Base-by-base conservation (phyloP, 2,329 filamentous ascomycete species). In the Fusarium sp. region DNA sequence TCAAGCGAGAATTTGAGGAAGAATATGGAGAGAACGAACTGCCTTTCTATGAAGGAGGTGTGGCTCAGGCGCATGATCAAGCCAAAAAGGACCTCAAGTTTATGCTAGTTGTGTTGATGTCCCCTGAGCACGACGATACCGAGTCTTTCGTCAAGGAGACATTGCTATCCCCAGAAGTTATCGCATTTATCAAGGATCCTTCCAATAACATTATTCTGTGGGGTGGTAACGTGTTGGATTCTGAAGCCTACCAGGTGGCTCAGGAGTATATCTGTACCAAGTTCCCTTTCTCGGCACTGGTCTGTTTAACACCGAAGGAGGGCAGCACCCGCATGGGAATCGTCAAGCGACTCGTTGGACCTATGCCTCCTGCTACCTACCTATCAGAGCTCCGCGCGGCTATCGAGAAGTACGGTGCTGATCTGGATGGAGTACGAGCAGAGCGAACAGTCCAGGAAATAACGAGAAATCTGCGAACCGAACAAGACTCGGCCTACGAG, bases 401-500 rank as follows among this genome's bases (percentile, higher is more conserved):
- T 6, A 91, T 97, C 63, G 85, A 88, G 47, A 89, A 91, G 64
- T 92, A 97, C 75, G 86, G 86, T n/a, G 86, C 90, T 17, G 89
- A 95, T 45, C 82, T 99, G 6, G 88, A 89, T 38, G 85, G 88
- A 28, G 89, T 92, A 20, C 87, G 94, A n/a, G 87, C 90, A 3
- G 89, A 93, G 72, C 86, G 94, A 52, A 87, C 88, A 17, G 93
- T 94, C 40, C 92, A 97, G 69, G 89, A 96, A 75, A 89, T 93
- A 3, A 87, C 91, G n/a, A 86, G 95, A 44, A 92, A 83, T 71
- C 83, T 99, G 32, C 88, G 94, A n/a, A 87, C 91, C 62, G 89
- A 97, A 77, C 96, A 99, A 77, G 94, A 98, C 76, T 91, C 88
- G 11, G 96, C 96, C 1, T 99, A 99, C 77, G 94, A 99, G 79